Percentiles rank a stretch among this genome's conserved stretches.
Conservation (phyloP, 192 early-diverging fungal species). For the Rhizophagus sp. region DNA sequence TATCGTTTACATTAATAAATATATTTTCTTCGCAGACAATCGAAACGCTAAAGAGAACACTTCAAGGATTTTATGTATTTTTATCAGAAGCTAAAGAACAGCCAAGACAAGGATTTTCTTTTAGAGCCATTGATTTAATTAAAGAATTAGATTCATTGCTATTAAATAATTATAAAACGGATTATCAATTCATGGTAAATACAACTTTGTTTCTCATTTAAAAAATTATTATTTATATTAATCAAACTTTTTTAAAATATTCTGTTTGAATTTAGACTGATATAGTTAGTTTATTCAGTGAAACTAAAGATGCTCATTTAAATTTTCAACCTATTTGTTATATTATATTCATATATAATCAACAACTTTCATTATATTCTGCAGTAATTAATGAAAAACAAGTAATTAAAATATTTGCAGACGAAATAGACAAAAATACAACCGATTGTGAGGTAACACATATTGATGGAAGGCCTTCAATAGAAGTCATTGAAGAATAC, state of each 20-base stretch:
- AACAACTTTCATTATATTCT: slow-evolving; percentile 1
- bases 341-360: not conserved
- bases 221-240: not conserved
- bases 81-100: not conserved
- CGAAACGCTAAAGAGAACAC: not conserved
- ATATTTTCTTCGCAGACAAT: not conserved
- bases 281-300: not conserved
- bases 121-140: not conserved
- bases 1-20: too few species aligned
- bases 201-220: not conserved
- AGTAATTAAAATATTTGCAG: slow-evolving; percentile 2
- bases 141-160: not conserved
- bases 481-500: not conserved
- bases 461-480: not conserved
- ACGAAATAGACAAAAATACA: not conserved
- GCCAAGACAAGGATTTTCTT: not conserved
- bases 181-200: slow-evolving; percentile 6
- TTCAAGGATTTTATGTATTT: slow-evolving; percentile 1
- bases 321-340: not conserved
- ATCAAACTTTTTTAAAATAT: not conserved
- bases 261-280: not conserved
- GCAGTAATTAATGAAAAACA: not conserved
- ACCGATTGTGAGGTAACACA: slow-evolving; percentile 11
- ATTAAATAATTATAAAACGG: not conserved
- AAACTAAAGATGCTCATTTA: not conserved